Evolutionary conservation across 805 yeast genomes (phyloP).

Genomic region (Cyberlindnera euphorbiae): DNA sequence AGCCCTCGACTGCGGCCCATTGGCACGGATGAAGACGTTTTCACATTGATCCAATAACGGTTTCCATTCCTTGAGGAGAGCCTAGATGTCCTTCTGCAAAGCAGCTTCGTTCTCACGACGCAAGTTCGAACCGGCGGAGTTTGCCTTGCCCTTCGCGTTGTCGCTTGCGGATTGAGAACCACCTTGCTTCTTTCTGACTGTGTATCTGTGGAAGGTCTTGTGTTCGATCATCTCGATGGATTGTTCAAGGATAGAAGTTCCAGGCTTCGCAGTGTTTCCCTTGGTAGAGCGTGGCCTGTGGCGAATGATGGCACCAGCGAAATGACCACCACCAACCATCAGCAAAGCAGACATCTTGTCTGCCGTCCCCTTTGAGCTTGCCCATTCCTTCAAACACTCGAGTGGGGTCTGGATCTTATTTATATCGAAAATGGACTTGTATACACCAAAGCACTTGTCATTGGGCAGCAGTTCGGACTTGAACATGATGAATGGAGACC

Average conservation of each 20-base stretch:
- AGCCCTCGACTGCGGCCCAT: constrained; percentile 62
- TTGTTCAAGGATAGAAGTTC: constrained; percentile 50
- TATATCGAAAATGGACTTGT: constrained; percentile 54
- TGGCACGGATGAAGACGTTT: constrained; percentile 74
- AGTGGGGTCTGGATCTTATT: constrained; percentile 45
- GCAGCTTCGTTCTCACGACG: constrained; percentile 90
- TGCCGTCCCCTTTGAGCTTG: constrained; percentile 17
- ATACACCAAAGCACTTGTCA: constrained; percentile 55
- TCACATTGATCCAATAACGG: constrained; percentile 54
- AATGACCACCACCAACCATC: constrained; percentile 98
- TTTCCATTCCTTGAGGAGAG: constrained; percentile 63
- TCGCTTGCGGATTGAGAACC: constrained; percentile 94
- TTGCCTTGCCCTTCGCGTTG: constrained; percentile 90
- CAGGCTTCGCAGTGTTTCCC: constrained; percentile 48
- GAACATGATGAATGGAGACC: constrained; percentile 64
- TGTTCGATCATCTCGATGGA: constrained; percentile 64
- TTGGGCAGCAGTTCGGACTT: constrained; percentile 42
- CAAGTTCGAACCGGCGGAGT: constrained; percentile 88
- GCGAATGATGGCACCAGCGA: constrained; percentile 89
- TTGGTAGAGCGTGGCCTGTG: constrained; percentile 55
- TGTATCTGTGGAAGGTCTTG: constrained; percentile 89
- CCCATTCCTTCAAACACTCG: constrained; percentile 40
- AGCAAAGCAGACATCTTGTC: constrained; percentile 66
- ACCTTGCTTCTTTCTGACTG: constrained; percentile 96
- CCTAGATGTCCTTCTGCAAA: constrained; percentile 70